Evolutionary conservation across 139 green algal genomes (phyloP), one percentile per base, ranked within the genome.

Genomic region (Deuterostichococcus epilithicus): DNA sequence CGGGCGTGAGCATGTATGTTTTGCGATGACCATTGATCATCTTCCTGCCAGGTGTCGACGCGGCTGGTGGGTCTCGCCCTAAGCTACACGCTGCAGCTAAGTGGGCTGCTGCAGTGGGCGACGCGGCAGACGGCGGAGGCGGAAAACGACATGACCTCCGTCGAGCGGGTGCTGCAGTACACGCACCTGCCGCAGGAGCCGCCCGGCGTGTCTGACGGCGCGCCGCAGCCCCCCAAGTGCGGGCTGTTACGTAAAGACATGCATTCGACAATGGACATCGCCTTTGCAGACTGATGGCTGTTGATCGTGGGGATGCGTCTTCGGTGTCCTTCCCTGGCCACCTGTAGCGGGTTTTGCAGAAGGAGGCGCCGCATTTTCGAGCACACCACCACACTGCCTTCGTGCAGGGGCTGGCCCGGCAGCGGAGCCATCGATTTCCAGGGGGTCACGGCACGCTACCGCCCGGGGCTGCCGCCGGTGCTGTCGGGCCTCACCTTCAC

Each of bases 61-160:
- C 67, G 79, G 70, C 76, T 95, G 36, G 83, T 92, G 34, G 90
- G 76, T 15, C 82, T 96, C 60, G 90, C 91, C 8, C 84, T 96
- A 25, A 90, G 87, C 22, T 84, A 94, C 77, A 81, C 88, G 45
- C 80, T 97, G 74, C 82, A 92, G 80, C 86, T 97, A 63, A 88
- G 82, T 0, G 91, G 87, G 22, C 72, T 86, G 66, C 83, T 94
- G 81, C 90, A 94, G 79, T 92, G 86, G 88, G 87, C 86, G 70
- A 86, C 89, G 72, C 79, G 90, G 5, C 90, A 94, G 82, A 81
- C 79, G 0, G 86, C 89, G 3, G 86, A 95, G 79, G 79, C 92
- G 32, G 90, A 96, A 77, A 96, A 94, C 83, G 82, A 85, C 77
- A 96, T 97, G 91, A 97, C 90, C 22, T 78, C 44, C 33, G 90